Evolutionary conservation across 768 basidiomycete genomes (phyloP), one percentile per base, ranked within the genome.

Genomic region (Suillus clintonianus): DNA sequence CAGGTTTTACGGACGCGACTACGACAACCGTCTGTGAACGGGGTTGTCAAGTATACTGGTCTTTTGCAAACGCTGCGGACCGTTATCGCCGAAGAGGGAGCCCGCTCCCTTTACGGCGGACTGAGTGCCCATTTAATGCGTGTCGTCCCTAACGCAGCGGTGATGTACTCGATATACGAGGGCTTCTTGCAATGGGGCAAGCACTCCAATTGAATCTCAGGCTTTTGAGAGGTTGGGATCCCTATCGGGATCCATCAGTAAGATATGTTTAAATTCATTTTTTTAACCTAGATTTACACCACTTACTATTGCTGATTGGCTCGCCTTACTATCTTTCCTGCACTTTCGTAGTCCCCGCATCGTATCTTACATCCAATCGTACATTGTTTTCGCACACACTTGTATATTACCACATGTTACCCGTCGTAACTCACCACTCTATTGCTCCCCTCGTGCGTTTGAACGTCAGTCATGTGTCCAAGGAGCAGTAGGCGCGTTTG

Each of bases 161-260:
- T 96, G 67, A 98, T 99, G 97, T 99, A 90, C 79, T 89, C 88
- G 65, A 95, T 97, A 72, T 98, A 98, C 71, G 96, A 99, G 75
- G 87, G 90, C 30, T 81, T 89, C 36, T 79, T 96, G 36, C 82
- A 88, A 45, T 92, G 87, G 88, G 80, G 70, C 67, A 58, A 65
- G 19, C 22, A 57, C 27, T 34, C 34, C 11, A 53, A 57, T 45
- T 59, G 24, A 61, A 7, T 53, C 19, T 32, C 50, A 14, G 39
- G 24, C 17, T 14, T 60, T 1, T 32, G 8, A 24, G 17, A 36
- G 24, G 2, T 15, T 34, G 9, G 17, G 24, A 8, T 56, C 34
- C 60, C 34, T 39, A 17, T n/a, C 10, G 24, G n/a, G 15, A 57
- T 11, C 24, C 24, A 17, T 11, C 22, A 17, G 36, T 56, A 17